These are phyloP conservation scores for Eucalyptus curtisii DNA, from an alignment of 345 rosid genomes.

Conservation along the genomic window DNA sequence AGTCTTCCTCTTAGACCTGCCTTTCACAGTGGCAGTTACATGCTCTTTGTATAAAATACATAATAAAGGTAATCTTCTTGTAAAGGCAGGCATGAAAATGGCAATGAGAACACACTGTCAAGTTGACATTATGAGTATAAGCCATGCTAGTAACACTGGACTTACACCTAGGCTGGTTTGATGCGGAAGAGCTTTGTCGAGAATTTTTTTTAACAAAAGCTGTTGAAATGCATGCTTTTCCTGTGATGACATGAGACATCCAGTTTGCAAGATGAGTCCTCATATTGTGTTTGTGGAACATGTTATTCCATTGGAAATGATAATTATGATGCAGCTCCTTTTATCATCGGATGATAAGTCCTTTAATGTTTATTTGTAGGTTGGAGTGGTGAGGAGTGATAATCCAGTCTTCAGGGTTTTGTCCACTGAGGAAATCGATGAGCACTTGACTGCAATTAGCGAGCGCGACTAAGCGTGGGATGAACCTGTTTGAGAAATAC, in stretches of 20 bases:
- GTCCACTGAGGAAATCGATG: constrained; percentile 49
- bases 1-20: not conserved
- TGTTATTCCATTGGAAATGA: not conserved
- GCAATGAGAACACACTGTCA: not conserved
- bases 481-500: not conserved
- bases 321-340: not conserved
- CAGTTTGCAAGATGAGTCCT: not conserved
- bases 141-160: not conserved
- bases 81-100: not conserved
- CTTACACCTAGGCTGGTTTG: not conserved
- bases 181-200: not conserved
- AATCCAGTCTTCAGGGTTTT: constrained; percentile 28
- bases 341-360: not conserved
- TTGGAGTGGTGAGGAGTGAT: constrained; percentile 52
- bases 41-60: not conserved
- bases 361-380: constrained; percentile 4
- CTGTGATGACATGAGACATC: not conserved
- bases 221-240: not conserved
- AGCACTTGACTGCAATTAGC: constrained; percentile 50
- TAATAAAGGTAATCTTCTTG: not conserved
- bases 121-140: not conserved
- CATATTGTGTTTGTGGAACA: not conserved
- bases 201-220: not conserved
- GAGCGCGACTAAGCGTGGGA: constrained; percentile 30
- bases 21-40: not conserved